Conservation (phyloP, 2,329 filamentous ascomycete genomes). For the Stemphylium vesicarium region DNA sequence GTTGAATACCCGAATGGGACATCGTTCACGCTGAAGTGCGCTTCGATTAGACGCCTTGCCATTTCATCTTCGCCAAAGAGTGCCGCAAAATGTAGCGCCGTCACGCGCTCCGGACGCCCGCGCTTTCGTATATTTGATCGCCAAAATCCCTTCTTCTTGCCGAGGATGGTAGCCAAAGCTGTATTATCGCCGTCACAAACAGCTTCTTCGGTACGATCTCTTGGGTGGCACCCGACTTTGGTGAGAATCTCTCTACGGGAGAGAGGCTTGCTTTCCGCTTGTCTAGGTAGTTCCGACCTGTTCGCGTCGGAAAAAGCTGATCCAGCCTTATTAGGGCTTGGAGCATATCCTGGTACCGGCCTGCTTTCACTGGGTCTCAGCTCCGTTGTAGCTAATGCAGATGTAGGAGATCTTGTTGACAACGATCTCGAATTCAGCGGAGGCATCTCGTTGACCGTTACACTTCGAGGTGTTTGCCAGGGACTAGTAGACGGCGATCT, state of each 20-base stretch:
- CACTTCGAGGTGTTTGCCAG: not conserved
- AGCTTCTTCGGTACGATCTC: constrained; percentile 28
- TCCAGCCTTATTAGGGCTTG: not conserved
- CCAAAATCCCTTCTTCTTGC: constrained; percentile 28
- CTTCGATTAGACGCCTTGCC: constrained; percentile 22
- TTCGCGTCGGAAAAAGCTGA: not conserved
- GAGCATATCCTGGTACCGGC: not conserved
- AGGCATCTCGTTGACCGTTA: not conserved
- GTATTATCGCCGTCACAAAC: constrained; percentile 24
- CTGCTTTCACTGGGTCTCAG: not conserved
- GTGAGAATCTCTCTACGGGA: constrained; percentile 28
- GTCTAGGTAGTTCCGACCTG: not conserved
- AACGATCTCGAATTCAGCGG: not conserved
- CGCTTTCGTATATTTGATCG: constrained; percentile 27
- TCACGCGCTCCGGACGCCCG: constrained; percentile 26
- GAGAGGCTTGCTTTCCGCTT: not conserved
- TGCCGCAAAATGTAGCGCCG: constrained; percentile 34
- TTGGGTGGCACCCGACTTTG: constrained; percentile 29
- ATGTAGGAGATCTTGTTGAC: not conserved
- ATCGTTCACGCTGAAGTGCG: constrained; percentile 28
- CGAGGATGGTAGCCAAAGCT: constrained; percentile 20
- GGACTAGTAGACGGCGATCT: not conserved
- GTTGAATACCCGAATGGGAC: constrained; percentile 33
- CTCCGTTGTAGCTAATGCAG: not conserved
- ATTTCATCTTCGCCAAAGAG: constrained; percentile 36